Evolutionary conservation across 306 rosid species (phyloP), one percentile per base, ranked within the genome.

Genomic region (Cucurbita moschata): DNA sequence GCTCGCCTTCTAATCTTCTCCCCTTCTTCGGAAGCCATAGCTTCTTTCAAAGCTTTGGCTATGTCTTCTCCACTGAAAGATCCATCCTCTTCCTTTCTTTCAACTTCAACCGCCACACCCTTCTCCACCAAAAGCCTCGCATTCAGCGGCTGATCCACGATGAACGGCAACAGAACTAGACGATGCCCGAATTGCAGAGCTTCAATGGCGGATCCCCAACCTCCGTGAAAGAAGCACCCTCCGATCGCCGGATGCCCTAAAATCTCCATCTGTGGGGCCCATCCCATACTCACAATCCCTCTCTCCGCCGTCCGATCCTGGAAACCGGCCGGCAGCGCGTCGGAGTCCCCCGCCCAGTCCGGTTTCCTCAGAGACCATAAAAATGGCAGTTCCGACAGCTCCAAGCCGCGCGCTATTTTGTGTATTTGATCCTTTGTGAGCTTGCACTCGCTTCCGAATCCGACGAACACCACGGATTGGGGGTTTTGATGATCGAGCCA

Each of bases 141-240:
- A 78, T 78, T 83, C 47, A 82, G 67, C 47, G 82, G 81, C 38
- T 87, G 87, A 72, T 87, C 88, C 4, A 37, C 1, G 4, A 61
- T 69, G 11, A 87, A 47, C 19, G 84, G 88, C n/a, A 87, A 74
- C 30, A 63, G 73, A 38, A 84, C 77, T 18, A 84, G 86, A 5
- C 21, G 14, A 65, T 71, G 83, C 43, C 82, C 88, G 73, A 84
- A 86, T 30, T 76, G 77, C 23, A 86, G 26, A 14, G 69, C 46
- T 53, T 86, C 90, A 65, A 84, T 77, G 9, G 60, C 60, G 54
- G 90, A 78, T 6, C 87, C 82, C 85, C 87, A 84, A 0, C 87
- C 84, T 35, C 76, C 71, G 55, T 84, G 90, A 79, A 82, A 77
- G 62, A 87, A 8, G 14, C 72, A 79, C 0, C 88, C 88, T n/a